Base-by-base conservation (phyloP, 768 basidiomycete species). In the Podaxis carcinomalis region DNA sequence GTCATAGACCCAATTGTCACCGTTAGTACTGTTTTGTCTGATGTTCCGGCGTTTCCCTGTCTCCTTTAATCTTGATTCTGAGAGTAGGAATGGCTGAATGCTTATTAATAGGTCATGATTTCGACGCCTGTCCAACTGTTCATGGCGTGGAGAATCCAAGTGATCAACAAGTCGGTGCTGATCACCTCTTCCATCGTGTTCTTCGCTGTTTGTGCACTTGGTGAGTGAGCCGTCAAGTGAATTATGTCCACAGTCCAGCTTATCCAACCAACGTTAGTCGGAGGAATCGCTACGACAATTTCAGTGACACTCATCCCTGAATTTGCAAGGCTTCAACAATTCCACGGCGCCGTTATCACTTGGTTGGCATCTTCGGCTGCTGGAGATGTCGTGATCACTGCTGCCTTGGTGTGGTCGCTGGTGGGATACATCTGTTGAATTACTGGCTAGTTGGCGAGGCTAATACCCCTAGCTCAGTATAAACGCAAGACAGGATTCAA, bases 361-460 rank as follows among this genome's bases (percentile, higher is more conserved):
- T 85, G 83, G 83, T 76, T 85, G 28, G 66, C 74, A 19, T 66
- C 77, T 0, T 75, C 80, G 9, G 78, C 77, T 2, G 68, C 73
- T 14, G 75, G 77, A 9, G 83, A 84, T 64, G 63, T 78, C 6
- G 63, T 82, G 11, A 85, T 85, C 47, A 78, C 84, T 0, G 59
- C 67, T 0, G 61, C 74, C 1, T 72, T 85, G 5, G 76, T 77
- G 3, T 66, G 70, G 52, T 76, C 73, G 28, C 66, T 84, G 69
- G 83, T 80, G 61, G 21, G 76, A 23, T 57, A 14, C 35, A 67
- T 27, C 13, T 53, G 1, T 36, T 46, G 13, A n/a, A 52, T n/a
- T 7, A 54, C 28, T 23, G 50, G 59, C 71, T 75, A 35, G 73
- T 74, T 25, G 47, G 73, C 68, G 1, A 66, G 68, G 21, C 39